Conservation (phyloP, 73 alveolate species). For the Tetrahymena malaccensis region DNA sequence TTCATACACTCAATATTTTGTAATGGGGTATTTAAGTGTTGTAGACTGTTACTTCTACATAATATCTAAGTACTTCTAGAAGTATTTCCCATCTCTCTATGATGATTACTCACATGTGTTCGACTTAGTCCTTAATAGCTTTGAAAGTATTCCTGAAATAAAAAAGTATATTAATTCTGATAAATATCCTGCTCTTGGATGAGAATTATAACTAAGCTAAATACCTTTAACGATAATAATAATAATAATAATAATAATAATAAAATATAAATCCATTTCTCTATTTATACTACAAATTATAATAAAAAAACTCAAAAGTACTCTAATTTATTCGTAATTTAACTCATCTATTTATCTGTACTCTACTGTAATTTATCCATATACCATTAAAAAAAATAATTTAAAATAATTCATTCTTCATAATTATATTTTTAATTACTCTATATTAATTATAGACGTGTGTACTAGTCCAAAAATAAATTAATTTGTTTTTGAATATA, state of each 20-base stretch:
- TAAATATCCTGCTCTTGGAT: background rate
- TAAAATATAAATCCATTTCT: background rate
- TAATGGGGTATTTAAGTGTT: background rate
- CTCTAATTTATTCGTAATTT: no score
- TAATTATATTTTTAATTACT: no score
- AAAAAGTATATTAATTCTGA: background rate
- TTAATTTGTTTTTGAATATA: no score
- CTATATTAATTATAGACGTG: no score
- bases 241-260: no score
- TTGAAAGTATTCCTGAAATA: background rate
- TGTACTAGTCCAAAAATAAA: no score
- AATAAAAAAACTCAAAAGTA: background rate
- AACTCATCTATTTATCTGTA: no score
- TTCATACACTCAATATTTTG: background rate
- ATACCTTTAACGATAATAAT: background rate
- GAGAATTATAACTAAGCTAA: background rate
- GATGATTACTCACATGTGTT: background rate
- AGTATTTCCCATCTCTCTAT: background rate
- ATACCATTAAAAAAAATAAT: no score
- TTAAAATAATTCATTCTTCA: no score
- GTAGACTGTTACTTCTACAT: background rate
- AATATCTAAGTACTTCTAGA: background rate
- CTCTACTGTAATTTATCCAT: no score
- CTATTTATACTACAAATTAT: no score
- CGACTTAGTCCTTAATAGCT: background rate